A percentile compares a stretch with the other conserved stretches of the same genome.
Evolutionary conservation across 2,329 filamentous ascomycete species (phyloP).

Genomic region (Talaromyces rugulosus): DNA sequence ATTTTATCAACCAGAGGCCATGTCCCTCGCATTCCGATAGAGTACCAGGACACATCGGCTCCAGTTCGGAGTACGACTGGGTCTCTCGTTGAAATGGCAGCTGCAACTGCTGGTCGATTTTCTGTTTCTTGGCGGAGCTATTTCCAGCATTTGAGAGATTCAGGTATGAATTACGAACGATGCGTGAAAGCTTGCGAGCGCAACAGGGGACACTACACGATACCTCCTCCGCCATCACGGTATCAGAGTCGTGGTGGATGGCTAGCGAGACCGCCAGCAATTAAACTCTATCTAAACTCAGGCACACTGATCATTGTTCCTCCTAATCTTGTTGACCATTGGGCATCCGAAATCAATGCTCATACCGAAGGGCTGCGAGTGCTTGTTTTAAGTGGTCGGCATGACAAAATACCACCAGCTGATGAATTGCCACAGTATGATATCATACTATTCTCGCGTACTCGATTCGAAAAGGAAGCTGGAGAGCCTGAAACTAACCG

Average conservation of each 20-base stretch:
- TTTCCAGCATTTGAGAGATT: slow-evolving; percentile 50
- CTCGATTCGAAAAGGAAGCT: slow-evolving; percentile 66
- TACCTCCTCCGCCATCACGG: slow-evolving; percentile 44
- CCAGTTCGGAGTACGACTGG: slow-evolving; percentile 49
- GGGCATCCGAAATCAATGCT: slow-evolving; percentile 73
- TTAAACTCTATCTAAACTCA: slow-evolving; percentile 58
- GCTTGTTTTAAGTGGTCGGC: slow-evolving; percentile 55
- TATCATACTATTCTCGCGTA: slow-evolving; percentile 71
- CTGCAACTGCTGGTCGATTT: slow-evolving; percentile 61
- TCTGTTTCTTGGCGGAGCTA: slow-evolving; percentile 67
- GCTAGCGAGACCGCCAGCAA: slow-evolving; percentile 38
- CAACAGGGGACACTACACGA: slow-evolving; percentile 58
- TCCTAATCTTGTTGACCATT: slow-evolving; percentile 77
- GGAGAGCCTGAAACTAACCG: slow-evolving; percentile 49
- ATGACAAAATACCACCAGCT: slow-evolving; percentile 53
- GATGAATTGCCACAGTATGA: slow-evolving; percentile 64
- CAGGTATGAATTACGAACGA: slow-evolving; percentile 49
- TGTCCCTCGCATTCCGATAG: slow-evolving; percentile 60
- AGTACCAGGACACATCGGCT: slow-evolving; percentile 48
- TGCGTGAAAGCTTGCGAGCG: slow-evolving; percentile 56
- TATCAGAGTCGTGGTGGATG: slow-evolving; percentile 39
- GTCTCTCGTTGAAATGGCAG: slow-evolving; percentile 70
- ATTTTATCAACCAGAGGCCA: slow-evolving; percentile 72
- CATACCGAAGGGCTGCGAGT: slow-evolving; percentile 67
- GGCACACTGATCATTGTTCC: slow-evolving; percentile 77